Conservation (phyloP, 1,284 basidiomycete genomes). For the Wallemia hederae region DNA sequence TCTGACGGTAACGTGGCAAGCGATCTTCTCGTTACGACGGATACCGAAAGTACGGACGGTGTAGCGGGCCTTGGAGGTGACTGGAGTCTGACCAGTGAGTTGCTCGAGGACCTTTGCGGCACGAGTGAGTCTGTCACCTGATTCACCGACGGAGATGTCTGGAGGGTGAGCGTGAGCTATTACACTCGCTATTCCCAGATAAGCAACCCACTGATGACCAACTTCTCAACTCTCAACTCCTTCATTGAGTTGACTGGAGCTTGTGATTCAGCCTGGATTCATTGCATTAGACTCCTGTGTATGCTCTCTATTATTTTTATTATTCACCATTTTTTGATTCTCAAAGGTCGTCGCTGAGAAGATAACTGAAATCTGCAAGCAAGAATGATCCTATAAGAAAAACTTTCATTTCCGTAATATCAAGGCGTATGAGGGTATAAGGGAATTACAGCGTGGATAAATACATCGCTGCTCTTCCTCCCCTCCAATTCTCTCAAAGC, state of each 20-base stretch:
- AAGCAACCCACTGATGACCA: conserved; percentile 72
- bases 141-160: conserved; percentile 99
- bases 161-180: conserved; percentile 2
- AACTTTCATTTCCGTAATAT: background rate
- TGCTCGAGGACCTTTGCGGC: conserved; percentile 99
- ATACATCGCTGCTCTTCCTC: too few relatives aligned
- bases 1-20: conserved; percentile 95
- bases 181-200: conserved; percentile 1
- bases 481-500: too few relatives aligned
- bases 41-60: conserved; percentile 98
- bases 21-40: conserved; percentile 99
- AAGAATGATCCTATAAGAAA: too few relatives aligned
- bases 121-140: conserved; percentile 94
- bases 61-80: conserved; percentile 98
- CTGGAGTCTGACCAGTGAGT: conserved; percentile 95
- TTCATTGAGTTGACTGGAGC: conserved; percentile 74
- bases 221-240: conserved; percentile 93
- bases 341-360: background rate
- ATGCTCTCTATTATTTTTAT: background rate
- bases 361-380: too few relatives aligned
- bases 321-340: background rate
- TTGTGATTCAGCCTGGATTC: background rate
- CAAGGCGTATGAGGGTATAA: background rate
- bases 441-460: too few relatives aligned
- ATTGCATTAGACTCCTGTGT: too few relatives aligned